phyloP scores from a whole-genome alignment of 805 yeast genomes.

The Kodamaea fukazawae region DNA sequence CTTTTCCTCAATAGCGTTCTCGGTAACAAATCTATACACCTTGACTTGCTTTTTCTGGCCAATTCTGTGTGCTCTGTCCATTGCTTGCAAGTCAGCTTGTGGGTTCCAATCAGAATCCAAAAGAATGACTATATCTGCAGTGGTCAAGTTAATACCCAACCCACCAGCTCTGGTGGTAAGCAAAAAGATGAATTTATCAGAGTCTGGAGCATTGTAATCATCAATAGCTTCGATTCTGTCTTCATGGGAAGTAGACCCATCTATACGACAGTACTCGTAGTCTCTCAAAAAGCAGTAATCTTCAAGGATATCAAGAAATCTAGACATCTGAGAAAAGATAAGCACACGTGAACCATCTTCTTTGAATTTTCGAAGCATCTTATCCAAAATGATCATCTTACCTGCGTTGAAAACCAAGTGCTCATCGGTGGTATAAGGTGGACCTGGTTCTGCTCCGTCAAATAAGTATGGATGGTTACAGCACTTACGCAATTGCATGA shows the following conservation, averaged over 20 bases:
- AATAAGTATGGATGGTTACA: constrained; percentile 96
- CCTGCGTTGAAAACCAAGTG: constrained; percentile 89
- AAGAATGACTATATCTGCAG: constrained; percentile 85
- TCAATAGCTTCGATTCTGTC: constrained; percentile 92
- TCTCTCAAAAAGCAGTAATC: constrained; percentile 87
- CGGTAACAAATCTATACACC: constrained; percentile 91
- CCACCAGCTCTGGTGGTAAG: constrained; percentile 97
- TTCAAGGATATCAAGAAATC: constrained; percentile 84
- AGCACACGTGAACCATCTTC: constrained; percentile 83
- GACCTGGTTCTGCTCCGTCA: constrained; percentile 99
- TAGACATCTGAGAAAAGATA: constrained; percentile 91
- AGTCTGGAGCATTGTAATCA: constrained; percentile 79
- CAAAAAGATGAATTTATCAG: constrained; percentile 79
- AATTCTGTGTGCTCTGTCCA: constrained; percentile 97
- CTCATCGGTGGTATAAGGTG: constrained; percentile 94
- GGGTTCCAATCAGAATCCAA: constrained; percentile 98
- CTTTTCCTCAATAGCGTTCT: constrained; percentile 93
- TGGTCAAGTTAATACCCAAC: constrained; percentile 85
- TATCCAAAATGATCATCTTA: constrained; percentile 85
- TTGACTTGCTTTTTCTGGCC: constrained; percentile 96
- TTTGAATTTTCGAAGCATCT: constrained; percentile 67
- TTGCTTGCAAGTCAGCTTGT: constrained; percentile 95
- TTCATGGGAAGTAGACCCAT: constrained; percentile 90
- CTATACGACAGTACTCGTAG: constrained; percentile 86
- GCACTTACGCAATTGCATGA: constrained; percentile 94